Base-by-base conservation (phyloP, 192 early-diverging fungal species). In the Kappamyces sp. region DNA sequence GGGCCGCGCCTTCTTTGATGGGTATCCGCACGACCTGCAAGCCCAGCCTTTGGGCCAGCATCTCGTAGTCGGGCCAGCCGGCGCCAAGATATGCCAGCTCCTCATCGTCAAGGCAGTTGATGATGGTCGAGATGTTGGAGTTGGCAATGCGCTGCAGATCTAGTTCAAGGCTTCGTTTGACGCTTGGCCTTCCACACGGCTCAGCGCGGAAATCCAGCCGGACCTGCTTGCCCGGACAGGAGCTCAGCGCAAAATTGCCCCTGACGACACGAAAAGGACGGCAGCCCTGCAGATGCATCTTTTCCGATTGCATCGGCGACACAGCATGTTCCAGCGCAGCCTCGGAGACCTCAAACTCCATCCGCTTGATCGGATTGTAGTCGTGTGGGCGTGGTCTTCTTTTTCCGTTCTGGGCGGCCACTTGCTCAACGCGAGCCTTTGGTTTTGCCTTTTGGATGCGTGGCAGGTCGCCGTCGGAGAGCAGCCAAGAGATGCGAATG, bases 171-270 rank as follows among this genome's bases (percentile, higher is more conserved):
- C 87, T 85, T 5, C 88, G 66, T n/a, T 80, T 75, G 55, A 90
- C 85, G 39, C 77, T 71, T 31, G 87, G 84, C 65, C 37, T 44
- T 12, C 87, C 87, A 64, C 76, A 72, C 15, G 84, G n/a, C n/a
- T n/a, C n/a, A n/a, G n/a, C 82, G 36, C 87, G 87, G 0, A 86
- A 86, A 38, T 69, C 75, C 9, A 90, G 60, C 43, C 87, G 74
- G 2, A 90, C 86, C 55, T 88, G 87, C 64, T 90, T 89, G n/a
- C 88, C 88, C 0, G 88, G 88, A 66, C 87, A 88, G 2, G 78
- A 82, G 39, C 77, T 80, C 33, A 90, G 65, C 3, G 78, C 84
- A 33, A 90, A 58, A 51, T 88, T 90, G 2, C 87, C 88, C 70
- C 62, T 64, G 9, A 9, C 44, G 2, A 36, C 55, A 6, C n/a